Percentiles rank a stretch among this genome's conserved stretches.
Conservation (phyloP, 768 basidiomycete species). For the Lactifluus echinatus region DNA sequence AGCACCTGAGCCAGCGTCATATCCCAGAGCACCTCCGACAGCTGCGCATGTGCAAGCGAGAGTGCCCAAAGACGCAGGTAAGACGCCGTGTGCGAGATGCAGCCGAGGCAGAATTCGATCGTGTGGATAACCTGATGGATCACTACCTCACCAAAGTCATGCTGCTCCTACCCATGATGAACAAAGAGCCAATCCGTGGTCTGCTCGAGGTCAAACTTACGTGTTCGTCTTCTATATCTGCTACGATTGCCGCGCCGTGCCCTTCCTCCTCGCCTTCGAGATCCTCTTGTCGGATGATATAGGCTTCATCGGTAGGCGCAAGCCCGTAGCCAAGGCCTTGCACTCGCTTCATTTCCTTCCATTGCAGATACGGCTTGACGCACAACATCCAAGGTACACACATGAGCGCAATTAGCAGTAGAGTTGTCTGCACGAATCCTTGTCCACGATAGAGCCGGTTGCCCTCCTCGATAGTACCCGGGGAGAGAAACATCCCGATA, state of each 20-base stretch:
- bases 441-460: conserved; percentile 83
- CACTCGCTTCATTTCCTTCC: conserved; percentile 81
- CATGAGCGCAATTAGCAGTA: conserved; percentile 68
- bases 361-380: conserved; percentile 84
- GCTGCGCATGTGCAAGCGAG: conserved; percentile 94
- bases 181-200: not conserved
- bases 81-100: conserved; percentile 95
- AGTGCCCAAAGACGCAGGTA: conserved; percentile 95
- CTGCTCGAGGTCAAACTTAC: conserved; percentile 36
- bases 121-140: conserved; percentile 98
- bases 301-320: conserved; percentile 44
- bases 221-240: conserved; percentile 65
- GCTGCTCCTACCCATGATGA: conserved; percentile 47
- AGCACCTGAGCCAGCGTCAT: conserved; percentile 72
- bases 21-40: conserved; percentile 86
- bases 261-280: conserved; percentile 79
- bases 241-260: conserved; percentile 62
- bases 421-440: conserved; percentile 66
- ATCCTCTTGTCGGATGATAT: conserved; percentile 45
- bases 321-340: conserved; percentile 79
- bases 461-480: conserved; percentile 63
- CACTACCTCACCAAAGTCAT: conserved; percentile 90
- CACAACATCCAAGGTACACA: conserved; percentile 96
- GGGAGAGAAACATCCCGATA: conserved; percentile 91
- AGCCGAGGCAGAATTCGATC: conserved; percentile 98